Base-by-base conservation (phyloP, 192 early-diverging fungal species). In the Phycomyces nitens region DNA sequence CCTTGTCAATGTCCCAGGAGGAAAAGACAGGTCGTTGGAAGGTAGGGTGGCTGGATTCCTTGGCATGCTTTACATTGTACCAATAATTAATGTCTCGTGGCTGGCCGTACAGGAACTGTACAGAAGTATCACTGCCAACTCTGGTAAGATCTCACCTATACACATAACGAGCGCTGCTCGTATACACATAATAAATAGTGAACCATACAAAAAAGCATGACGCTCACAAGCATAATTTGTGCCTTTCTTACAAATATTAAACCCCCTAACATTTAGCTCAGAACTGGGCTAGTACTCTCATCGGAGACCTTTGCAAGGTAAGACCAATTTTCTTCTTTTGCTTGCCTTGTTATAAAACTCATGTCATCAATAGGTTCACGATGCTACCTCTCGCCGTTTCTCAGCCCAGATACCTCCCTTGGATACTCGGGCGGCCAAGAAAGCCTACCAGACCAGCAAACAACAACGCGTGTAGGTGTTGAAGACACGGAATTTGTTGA, bases 21-120 rank as follows among this genome's bases (percentile, higher is more conserved):
- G 95, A 97, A 55, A 89, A 86, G 66, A 42, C 56, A 1, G 69
- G 77, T 47, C 81, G 91, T 59, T 93, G 94, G 88, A 82, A 91
- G n/a, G 57, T 66, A 47, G 12, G 44, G 12, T 7, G 12, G 14
- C 41, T 10, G 41, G 14, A 14, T 14, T 14, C 7, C 41, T 14
- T 14, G 14, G 8, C 41, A 42, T 42, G 7, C 41, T n/a, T n/a
- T n/a, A n/a, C n/a, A n/a, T n/a, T n/a, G n/a, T n/a, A n/a, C n/a
- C n/a, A n/a, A n/a, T n/a, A n/a, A n/a, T n/a, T n/a, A 56, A 49
- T 14, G 26, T 42, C 24, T 1, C 15, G 26, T 2, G 29, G 10
- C 18, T 12, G 11, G 39, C 21, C 11, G 56, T 50, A 22, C 29
- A 66, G 43, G 80, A 88, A 43, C 62, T 91, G 34, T 81, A 84